phyloP scores from a whole-genome alignment of 1,284 basidiomycete genomes.

The Ceratobasidium sp. region DNA sequence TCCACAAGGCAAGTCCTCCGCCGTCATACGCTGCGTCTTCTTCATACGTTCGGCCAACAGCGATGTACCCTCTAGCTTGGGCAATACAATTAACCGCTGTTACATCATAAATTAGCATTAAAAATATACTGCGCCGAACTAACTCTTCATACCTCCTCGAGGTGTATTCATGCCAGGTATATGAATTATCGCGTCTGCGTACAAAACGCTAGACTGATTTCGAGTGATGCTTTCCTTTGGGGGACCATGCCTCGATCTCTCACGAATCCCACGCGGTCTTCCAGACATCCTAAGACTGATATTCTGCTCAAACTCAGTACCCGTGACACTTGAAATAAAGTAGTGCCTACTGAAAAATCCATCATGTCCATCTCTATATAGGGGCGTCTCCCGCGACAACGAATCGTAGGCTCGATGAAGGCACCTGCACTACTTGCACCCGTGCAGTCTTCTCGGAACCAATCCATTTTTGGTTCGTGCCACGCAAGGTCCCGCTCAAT shows the following conservation, averaged over 20 bases:
- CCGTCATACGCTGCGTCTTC: slow-evolving; percentile 32
- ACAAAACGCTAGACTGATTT: slow-evolving; percentile 6
- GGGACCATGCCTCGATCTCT: background rate
- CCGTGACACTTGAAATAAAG: background rate
- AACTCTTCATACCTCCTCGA: slow-evolving; percentile 24
- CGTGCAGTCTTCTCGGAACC: slow-evolving; percentile 32
- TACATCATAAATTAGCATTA: background rate
- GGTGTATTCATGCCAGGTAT: slow-evolving; percentile 40
- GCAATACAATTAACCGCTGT: slow-evolving; percentile 41
- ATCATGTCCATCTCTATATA: background rate
- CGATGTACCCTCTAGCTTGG: slow-evolving; percentile 33
- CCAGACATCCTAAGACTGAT: background rate
- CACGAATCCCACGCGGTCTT: background rate
- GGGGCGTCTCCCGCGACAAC: background rate
- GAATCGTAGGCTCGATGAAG: slow-evolving; percentile 15
- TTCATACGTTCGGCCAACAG: slow-evolving; percentile 39
- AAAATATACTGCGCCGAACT: background rate
- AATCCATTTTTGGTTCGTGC: slow-evolving; percentile 29
- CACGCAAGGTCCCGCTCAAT: slow-evolving; percentile 17
- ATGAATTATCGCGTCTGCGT: background rate
- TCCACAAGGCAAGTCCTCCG: slow-evolving; percentile 34
- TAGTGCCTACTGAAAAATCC: background rate
- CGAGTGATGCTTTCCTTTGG: background rate
- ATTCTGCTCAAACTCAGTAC: slow-evolving; percentile 17
- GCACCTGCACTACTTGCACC: slow-evolving; percentile 33